These are phyloP conservation scores for Blastobotrys mokoenaii DNA, from an alignment of 805 yeast genomes.

Conservation along the genomic window DNA sequence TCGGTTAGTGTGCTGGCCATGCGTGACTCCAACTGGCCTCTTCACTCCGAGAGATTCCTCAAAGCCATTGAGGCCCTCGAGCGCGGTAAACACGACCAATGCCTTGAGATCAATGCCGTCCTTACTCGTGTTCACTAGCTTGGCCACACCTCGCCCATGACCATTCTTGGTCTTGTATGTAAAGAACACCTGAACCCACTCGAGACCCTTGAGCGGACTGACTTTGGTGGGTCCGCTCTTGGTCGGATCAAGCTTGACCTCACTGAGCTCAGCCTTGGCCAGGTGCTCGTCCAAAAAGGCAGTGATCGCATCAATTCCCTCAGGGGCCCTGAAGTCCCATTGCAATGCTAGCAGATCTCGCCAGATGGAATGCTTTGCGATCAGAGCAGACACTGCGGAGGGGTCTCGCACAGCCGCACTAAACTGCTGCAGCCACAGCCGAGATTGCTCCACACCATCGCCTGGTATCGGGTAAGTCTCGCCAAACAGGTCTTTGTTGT, in stretches of 20 bases:
- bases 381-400: neutral
- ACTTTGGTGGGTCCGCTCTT: neutral
- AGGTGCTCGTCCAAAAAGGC: neutral
- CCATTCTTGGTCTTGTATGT: constrained; percentile 13
- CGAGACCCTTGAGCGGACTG: neutral
- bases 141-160: constrained; percentile 9
- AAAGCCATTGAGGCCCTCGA: constrained; percentile 12
- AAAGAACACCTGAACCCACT: constrained; percentile 5
- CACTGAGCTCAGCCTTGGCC: neutral
- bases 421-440: neutral
- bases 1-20: constrained; percentile 3
- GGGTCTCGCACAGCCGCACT: neutral
- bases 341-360: neutral
- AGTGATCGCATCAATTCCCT: neutral
- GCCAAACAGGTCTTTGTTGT: neutral
- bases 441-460: neutral
- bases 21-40: constrained; percentile 10
- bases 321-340: neutral
- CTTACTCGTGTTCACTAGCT: constrained; percentile 6
- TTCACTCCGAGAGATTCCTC: constrained; percentile 7
- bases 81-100: constrained; percentile 11
- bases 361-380: neutral
- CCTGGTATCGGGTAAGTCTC: neutral
- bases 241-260: neutral
- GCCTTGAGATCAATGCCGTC: constrained; percentile 9